Conservation (phyloP, 2,329 filamentous ascomycete species). For the Fusarium algeriense region DNA sequence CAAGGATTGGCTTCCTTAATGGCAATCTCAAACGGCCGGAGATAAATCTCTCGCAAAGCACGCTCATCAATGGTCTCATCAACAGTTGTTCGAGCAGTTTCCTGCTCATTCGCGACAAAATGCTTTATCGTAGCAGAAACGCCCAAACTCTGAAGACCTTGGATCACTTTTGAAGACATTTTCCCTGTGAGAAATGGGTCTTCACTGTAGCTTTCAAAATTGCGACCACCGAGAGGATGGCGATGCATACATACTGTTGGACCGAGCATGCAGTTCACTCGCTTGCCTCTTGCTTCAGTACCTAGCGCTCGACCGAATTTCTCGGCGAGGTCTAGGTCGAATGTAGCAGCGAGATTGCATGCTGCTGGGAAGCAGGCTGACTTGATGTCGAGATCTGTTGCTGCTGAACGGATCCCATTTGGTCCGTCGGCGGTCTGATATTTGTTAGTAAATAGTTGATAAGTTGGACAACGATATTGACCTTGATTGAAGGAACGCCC, state of each 20-base stretch:
- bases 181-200: constrained; percentile 61
- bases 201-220: constrained; percentile 62
- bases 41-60: constrained; percentile 56
- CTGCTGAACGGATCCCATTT: constrained; percentile 52
- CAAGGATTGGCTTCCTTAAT: constrained; percentile 57
- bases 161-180: constrained; percentile 57
- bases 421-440: constrained; percentile 48
- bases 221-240: constrained; percentile 61
- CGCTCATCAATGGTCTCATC: constrained; percentile 50
- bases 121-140: constrained; percentile 61
- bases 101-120: constrained; percentile 59
- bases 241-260: constrained; percentile 68
- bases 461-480: not conserved
- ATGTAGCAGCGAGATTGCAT: constrained; percentile 68
- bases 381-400: constrained; percentile 46
- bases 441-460: not conserved
- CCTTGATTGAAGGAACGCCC: constrained; percentile 40
- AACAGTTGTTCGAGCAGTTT: constrained; percentile 48
- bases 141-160: constrained; percentile 58
- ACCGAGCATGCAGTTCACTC: constrained; percentile 77
- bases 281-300: constrained; percentile 68
- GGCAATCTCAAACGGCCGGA: constrained; percentile 60
- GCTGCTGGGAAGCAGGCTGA: constrained; percentile 51
- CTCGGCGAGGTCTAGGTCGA: constrained; percentile 68
- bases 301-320: constrained; percentile 69